Base-by-base conservation (phyloP, 1,284 basidiomycete species). In the Tetrapyrgos nigripes region DNA sequence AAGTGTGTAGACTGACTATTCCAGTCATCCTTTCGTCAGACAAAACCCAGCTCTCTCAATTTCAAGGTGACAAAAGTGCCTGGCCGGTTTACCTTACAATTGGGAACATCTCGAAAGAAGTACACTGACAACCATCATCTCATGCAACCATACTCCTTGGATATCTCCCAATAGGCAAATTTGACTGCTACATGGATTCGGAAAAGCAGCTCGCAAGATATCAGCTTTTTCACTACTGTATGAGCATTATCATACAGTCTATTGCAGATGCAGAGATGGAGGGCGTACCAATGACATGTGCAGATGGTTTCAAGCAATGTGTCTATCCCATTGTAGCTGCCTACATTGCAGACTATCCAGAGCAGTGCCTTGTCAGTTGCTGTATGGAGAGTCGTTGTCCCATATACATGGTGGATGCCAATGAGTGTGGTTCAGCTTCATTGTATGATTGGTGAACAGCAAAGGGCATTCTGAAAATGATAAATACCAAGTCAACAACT, bases 21-120 rank as follows among this genome's bases (percentile, higher is more conserved):
- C 89, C 72, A 88, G 91, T 61, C 85, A 75, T 76, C 33, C 54
- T 74, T 4, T 59, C 69, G 1, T 70, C 72, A 0, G 72, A 75
- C 52, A 75, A 74, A 53, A 76, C 71, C 3, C 61, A 64, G 10
- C 68, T 76, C 52, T 68, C 73, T 0, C 53, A 40, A 1, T 70
- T 71, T 59, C 62, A 64, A 28, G 73, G 73, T 27, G 59, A 64
- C 27, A 63, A 63, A n/a, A n/a, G n/a, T n/a, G n/a, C n/a, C n/a
- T n/a, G 23, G 65, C 73, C 74, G 3, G 70, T 76, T 4, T 76
- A 75, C 54, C 59, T 74, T n/a, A 74, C 68, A 1, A 50, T 66
- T 4, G 58, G 64, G 1, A 66, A 66, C 46, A 62, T 66, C 19
- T 35, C 55, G 1, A 68, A 69, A 48, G 55, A 50, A 2, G 44